Evolutionary conservation across 164 flowering plant species (phyloP), one percentile per base, ranked within the genome.

Genomic region (Umbellularia californica): DNA sequence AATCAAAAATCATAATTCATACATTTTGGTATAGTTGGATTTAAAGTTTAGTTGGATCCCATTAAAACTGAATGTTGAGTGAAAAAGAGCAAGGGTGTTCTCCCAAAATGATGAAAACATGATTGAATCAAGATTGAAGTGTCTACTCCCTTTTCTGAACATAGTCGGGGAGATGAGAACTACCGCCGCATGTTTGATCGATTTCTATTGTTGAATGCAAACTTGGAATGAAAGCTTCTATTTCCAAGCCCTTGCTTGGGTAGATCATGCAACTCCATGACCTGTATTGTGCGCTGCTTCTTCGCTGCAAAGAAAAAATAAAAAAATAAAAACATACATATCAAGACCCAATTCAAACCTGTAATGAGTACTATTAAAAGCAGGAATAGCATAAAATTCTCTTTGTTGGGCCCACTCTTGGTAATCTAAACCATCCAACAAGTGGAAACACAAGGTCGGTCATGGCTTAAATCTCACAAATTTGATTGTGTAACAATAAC

Each of bases 261-360:
- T 24, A 93, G 85, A 77, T 88, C 92, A 22, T 80, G 84, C 82
- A 90, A 79, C 72, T 92, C 96, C 92, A 93, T 86, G 7, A 93
- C 91, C 75, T 93, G 93, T 73, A 90, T 84, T 1, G 94, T 91
- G 66, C 97, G 78, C 72, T 91, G 94, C 82, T 70, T 89, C 91
- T 93, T 92, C 28, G 95, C 97, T 92, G 89, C 75, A 76, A 27
- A 19, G 4, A 20, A 66, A 58, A 15, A 14, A 24, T 24, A 72
- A 19, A 14, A 24, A 47, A 72, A 19, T 3, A 24, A 5, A 22
- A 24, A n/a, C 20, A 11, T 24, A 2, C 12, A 2, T 15, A 30
- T 12, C 41, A 27, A 27, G n/a, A 67, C 2, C 22, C 14, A 67
- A 13, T 67, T 67, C 47, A 67, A 67, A 28, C 3, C 20, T 67